Conservation (phyloP, 164 flowering plant genomes). For the Berberis vulgaris region DNA sequence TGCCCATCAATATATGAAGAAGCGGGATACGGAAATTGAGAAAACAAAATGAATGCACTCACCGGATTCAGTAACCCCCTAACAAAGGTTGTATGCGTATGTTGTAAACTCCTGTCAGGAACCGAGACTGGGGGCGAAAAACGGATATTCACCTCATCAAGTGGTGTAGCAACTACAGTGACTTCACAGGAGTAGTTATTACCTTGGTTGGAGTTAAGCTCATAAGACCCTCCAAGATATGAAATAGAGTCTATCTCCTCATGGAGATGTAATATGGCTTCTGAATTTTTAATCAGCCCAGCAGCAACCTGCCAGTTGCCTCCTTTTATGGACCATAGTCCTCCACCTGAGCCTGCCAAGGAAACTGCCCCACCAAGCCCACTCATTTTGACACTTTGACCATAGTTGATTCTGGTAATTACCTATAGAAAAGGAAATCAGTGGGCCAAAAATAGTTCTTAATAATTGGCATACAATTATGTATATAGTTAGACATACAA, state of each 20-base stretch:
- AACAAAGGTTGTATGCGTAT: slow-evolving; percentile 83
- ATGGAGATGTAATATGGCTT: slow-evolving; percentile 60
- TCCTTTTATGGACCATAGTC: slow-evolving; percentile 81
- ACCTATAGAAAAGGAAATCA: slow-evolving; percentile 41
- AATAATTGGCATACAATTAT: too few relatives aligned
- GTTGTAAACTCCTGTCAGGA: slow-evolving; percentile 71
- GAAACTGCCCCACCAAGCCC: slow-evolving; percentile 98
- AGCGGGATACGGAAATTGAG: not conserved
- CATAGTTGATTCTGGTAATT: slow-evolving; percentile 92
- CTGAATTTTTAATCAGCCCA: slow-evolving; percentile 61
- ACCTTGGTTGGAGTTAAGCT: slow-evolving; percentile 69
- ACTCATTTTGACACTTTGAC: slow-evolving; percentile 81
- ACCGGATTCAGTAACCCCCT: slow-evolving; percentile 84
- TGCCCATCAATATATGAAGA: not conserved
- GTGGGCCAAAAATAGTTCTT: too few relatives aligned
- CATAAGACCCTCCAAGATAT: slow-evolving; percentile 44
- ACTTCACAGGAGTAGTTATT: slow-evolving; percentile 65
- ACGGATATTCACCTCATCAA: slow-evolving; percentile 66
- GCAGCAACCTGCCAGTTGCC: slow-evolving; percentile 96
- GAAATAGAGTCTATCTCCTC: slow-evolving; percentile 74
- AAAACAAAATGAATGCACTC: slow-evolving; percentile 18
- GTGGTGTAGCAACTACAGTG: slow-evolving; percentile 73
- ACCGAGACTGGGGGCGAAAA: slow-evolving; percentile 59
- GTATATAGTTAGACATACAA: too few relatives aligned
- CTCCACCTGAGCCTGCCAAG: slow-evolving; percentile 85